Percentiles rank a stretch among this genome's conserved stretches.
Evolutionary conservation across 2,329 filamentous ascomycete genomes (phyloP).

Genomic region (Calonectria pseudoreteaudii): DNA sequence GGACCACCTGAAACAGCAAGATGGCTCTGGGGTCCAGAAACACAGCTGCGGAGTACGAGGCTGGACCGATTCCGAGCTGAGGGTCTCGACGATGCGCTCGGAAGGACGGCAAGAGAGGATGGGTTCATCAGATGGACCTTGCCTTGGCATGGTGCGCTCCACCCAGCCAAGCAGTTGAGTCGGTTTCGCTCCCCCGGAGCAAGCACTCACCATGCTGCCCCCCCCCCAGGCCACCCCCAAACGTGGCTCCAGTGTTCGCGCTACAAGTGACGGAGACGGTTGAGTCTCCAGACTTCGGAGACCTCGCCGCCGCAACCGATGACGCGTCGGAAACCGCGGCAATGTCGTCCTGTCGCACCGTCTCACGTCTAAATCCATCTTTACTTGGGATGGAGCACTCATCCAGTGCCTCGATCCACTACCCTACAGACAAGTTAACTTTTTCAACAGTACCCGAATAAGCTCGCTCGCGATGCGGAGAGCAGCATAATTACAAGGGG

Average conservation of each 20-base stretch:
- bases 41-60: not conserved
- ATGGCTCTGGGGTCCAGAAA: not conserved
- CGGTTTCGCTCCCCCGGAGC: not conserved
- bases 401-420: not conserved
- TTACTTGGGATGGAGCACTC: not conserved
- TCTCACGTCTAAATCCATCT: not conserved
- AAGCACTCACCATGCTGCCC: not conserved
- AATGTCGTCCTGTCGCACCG: not conserved
- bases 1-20: not conserved
- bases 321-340: not conserved
- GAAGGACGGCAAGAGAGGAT: not conserved
- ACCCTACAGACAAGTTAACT: not conserved
- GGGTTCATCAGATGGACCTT: not conserved
- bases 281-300: not conserved
- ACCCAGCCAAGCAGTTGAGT: not conserved
- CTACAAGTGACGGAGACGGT: not conserved
- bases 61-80: not conserved
- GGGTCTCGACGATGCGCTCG: not conserved
- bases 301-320: not conserved
- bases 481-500: not conserved
- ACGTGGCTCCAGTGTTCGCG: not conserved
- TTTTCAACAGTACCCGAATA: not conserved
- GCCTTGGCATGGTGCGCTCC: not conserved
- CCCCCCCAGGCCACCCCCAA: not conserved
- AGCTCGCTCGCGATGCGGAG: no score